Evolutionary conservation across 176 grass and related monocot genomes (phyloP).

Genomic region (Thinopyrum elongatum): DNA sequence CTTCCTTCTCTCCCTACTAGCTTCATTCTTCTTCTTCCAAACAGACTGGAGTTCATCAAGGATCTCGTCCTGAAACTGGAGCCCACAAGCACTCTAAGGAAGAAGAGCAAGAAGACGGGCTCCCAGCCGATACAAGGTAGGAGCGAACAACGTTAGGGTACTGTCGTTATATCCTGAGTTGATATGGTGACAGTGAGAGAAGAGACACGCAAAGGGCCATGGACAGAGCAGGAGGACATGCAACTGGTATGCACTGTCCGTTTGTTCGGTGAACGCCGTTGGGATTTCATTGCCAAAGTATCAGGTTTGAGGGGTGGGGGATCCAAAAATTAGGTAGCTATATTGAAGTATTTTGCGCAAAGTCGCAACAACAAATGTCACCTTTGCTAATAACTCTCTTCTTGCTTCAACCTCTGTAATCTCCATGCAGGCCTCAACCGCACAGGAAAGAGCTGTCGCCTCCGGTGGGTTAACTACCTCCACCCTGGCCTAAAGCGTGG

Average conservation of each 20-base stretch:
- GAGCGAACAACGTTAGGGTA: constrained; percentile 37
- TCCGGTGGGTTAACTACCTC: constrained; percentile 95
- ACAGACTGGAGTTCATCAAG: constrained; percentile 46
- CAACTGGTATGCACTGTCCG: constrained; percentile 99
- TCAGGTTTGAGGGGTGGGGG: constrained; percentile 98
- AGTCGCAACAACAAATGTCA: constrained; percentile 38
- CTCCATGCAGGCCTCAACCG: constrained; percentile 70
- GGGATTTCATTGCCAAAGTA: constrained; percentile 99
- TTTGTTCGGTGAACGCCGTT: constrained; percentile 97
- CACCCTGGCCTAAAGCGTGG: constrained; percentile 87
- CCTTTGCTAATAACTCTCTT: constrained; percentile 33
- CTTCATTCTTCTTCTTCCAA: constrained; percentile 20
- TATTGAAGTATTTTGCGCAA: constrained; percentile 29
- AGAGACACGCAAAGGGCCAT: constrained; percentile 75
- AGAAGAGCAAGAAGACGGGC: constrained; percentile 43
- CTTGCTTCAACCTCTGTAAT: constrained; percentile 25
- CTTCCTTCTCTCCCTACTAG: constrained; percentile 17
- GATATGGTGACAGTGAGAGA: constrained; percentile 87
- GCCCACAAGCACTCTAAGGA: constrained; percentile 46
- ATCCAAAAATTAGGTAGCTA: constrained; percentile 59
- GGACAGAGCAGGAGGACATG: constrained; percentile 95
- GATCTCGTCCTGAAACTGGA: constrained; percentile 47
- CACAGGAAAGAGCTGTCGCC: constrained; percentile 83
- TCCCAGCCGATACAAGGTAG: constrained; percentile 50
- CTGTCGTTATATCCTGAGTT: constrained; percentile 19